Base-by-base conservation (phyloP, 2,329 filamentous ascomycete species). In the Alternaria sp. region DNA sequence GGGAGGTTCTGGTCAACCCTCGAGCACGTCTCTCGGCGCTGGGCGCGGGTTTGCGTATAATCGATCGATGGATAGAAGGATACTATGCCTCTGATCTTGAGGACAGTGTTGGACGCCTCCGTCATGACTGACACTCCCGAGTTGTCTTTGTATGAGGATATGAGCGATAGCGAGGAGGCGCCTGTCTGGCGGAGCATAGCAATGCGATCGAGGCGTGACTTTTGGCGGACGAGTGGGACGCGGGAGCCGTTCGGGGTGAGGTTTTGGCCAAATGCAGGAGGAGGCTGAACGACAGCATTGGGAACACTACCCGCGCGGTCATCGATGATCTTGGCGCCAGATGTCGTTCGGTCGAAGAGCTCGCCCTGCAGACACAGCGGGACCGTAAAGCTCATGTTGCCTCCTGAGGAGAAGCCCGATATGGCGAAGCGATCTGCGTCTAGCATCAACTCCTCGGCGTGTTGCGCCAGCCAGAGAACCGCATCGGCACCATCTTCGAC, bases 401-500 rank as follows among this genome's bases (percentile, higher is more conserved):
- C 88, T 4, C 88, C 88, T 1, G 87, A 87, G 1, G 86, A 89
- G 78, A 90, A 90, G 21, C 88, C 88, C 25, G 84, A 87, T 6
- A 90, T 78, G 1, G 84, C 85, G 52, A 90, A 84, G 57, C 86
- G 86, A 28, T 84, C 83, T 3, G 84, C 76, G 70, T 90, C 87
- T 43, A 90, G 80, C 40, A 85, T 83, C 30, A 90, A 76, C 55
- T 88, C 85, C 5, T 82, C 78, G 0, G 87, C 86, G 70, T 89
- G 81, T 28, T 83, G 77, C 32, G 86, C 83, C 6, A 90, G 81
- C 75, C 87, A 89, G 6, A 89, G 78, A 19, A 90, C 78, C 2
- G 88, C 86, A 61, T 88, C 87, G 7, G 87, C 87, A 19, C 87
- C 87, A 65, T 90, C 88, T 67, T 90, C 88, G 3, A 90, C 87